Evolutionary conservation across 2,329 filamentous ascomycete genomes (phyloP).

Genomic region (Rhynchosporium secalis): DNA sequence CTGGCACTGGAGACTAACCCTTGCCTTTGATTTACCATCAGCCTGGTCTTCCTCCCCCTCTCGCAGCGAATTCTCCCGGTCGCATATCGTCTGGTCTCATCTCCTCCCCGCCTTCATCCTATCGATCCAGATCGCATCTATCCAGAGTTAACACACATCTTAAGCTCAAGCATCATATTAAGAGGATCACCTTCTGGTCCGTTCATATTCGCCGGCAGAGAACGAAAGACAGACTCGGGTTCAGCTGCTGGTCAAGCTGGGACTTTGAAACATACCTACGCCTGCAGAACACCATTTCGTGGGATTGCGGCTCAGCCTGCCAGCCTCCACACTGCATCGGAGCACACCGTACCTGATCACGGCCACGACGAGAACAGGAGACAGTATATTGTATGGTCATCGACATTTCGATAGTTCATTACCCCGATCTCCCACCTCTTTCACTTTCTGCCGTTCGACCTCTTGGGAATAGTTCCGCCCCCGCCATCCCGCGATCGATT

Average conservation of each 20-base stretch:
- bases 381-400: conserved; percentile 5
- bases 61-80: conserved; percentile 28
- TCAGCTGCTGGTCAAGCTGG: conserved; percentile 27
- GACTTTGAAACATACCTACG: conserved; percentile 16
- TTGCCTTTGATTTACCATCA: conserved; percentile 29
- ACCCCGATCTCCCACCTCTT: conserved; percentile 28
- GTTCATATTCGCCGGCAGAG: conserved; percentile 5
- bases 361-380: conserved; percentile 17
- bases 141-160: conserved; percentile 19
- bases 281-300: conserved; percentile 11
- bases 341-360: conserved; percentile 22
- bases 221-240: conserved; percentile 9
- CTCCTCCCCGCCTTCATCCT: conserved; percentile 31
- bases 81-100: conserved; percentile 26
- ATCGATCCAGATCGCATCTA: conserved; percentile 26
- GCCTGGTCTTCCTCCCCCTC: conserved; percentile 1
- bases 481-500: conserved; percentile 22
- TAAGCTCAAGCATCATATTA: conserved; percentile 16
- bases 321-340: conserved; percentile 11
- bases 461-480: conserved; percentile 22
- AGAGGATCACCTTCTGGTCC: conserved; percentile 7
- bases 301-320: conserved; percentile 26
- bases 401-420: conserved; percentile 10
- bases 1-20: conserved; percentile 19
- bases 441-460: conserved; percentile 20